Percentiles rank a stretch among this genome's conserved stretches.
Conservation (phyloP, 2,329 filamentous ascomycete genomes). For the Botrytis byssoidea region DNA sequence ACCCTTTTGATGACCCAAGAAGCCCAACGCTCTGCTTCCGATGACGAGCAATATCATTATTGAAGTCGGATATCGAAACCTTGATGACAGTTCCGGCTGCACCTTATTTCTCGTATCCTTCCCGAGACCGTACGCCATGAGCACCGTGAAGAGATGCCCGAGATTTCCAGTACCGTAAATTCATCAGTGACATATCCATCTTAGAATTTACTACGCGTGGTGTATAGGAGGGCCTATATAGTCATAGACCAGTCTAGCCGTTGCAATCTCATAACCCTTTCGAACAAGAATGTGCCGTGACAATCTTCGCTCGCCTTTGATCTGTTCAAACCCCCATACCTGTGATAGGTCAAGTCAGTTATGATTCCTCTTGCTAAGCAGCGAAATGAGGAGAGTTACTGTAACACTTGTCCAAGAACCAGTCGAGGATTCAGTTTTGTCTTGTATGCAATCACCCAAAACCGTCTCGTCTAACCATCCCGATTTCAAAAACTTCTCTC, state of each 20-base stretch:
- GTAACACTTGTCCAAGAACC: conserved; percentile 1
- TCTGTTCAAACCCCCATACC: conserved; percentile 4
- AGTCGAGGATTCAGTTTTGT: not conserved
- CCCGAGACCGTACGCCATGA: not conserved
- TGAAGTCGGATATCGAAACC: not conserved
- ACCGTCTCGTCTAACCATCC: not conserved
- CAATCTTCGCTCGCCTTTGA: not conserved
- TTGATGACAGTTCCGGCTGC: not conserved
- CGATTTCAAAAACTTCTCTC: not conserved
- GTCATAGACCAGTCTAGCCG: not conserved
- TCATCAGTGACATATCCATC: not conserved
- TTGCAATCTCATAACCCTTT: conserved; percentile 5
- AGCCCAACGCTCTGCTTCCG: not conserved
- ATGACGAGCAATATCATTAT: not conserved
- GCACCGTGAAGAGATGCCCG: not conserved
- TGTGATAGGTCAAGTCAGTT: not conserved
- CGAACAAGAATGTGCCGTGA: conserved; percentile 1
- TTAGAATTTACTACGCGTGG: not conserved
- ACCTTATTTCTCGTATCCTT: not conserved
- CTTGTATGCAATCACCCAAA: not conserved
- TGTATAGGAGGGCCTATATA: not conserved
- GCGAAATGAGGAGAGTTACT: not conserved
- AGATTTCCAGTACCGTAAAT: not conserved
- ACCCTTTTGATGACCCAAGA: not conserved
- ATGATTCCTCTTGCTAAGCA: not conserved